Evolutionary conservation across 1,284 basidiomycete genomes (phyloP), one percentile per base, ranked within the genome.

Genomic region (Quambalaria eucalypti): DNA sequence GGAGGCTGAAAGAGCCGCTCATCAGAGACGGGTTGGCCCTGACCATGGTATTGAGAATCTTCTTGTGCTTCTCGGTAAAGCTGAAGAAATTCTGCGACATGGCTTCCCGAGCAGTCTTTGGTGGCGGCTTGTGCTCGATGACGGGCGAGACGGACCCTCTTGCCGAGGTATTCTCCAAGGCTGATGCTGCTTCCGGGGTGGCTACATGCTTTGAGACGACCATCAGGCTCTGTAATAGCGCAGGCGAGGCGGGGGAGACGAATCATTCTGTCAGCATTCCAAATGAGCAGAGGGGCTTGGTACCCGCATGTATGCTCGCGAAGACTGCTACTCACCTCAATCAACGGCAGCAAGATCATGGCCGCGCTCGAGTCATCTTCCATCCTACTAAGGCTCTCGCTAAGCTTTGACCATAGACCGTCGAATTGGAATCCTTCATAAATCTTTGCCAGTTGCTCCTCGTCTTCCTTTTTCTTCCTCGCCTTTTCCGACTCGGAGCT

Each of bases 11-110:
- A 1, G 91, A 95, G 10, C 95, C 95, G 64, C 89, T 91, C 88
- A 99, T 93, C 36, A 99, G 79, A 0, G 91, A 90, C 1, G 95
- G 95, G 72, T 97, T 96, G 76, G 92, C 96, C 57, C 93, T 87
- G 31, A 98, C 93, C 87, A 98, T 96, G 58, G 91, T 81, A 76
- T 97, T 97, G 58, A 98, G 82, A 33, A 96, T 84, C 77, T 96
- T 96, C 65, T 90, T 83, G 74, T 98, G 95, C 31, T 85, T 82
- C 64, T 95, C 91, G 1, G 95, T 98, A 78, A 98, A 98, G 5
- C 83, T 82, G 53, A 96, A 85, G 76, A 98, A 98, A 26, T 91
- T 80, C 61, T 92, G 88, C 61, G 89, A 87, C 55, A 77, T 76
- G 23, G 76, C 57, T 38, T 69, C 65, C 47, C 65, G 54, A 42